phyloP scores from a whole-genome alignment of 2,329 filamentous ascomycete species.

The Ophiostoma pallidulum region DNA sequence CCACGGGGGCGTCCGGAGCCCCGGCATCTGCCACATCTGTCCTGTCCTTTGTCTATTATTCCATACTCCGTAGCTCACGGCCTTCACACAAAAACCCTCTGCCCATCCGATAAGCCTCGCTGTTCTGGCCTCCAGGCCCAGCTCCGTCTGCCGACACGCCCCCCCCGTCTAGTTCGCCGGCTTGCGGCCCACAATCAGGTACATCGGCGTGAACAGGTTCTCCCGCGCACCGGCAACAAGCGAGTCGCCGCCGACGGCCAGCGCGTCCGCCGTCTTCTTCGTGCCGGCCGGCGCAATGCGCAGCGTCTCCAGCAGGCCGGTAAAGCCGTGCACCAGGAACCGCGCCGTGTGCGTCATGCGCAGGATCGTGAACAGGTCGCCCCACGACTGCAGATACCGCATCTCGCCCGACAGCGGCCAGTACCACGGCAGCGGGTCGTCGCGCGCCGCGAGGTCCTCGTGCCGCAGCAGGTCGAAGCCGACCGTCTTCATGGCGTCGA shows the following conservation, averaged over 20 bases:
- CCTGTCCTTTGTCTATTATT: not conserved
- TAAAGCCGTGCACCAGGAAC: conserved; percentile 62
- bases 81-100: no score
- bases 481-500: conserved; percentile 74
- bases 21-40: conserved; percentile 1
- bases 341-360: conserved; percentile 86
- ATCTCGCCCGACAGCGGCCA: conserved; percentile 82
- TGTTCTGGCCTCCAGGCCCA: not conserved
- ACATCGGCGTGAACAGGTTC: conserved; percentile 98
- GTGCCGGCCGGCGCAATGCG: conserved; percentile 72
- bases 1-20: conserved; percentile 8
- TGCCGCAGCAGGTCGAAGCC: conserved; percentile 77
- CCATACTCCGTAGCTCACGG: no score
- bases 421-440: conserved; percentile 80
- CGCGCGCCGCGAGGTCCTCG: conserved; percentile 75
- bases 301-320: conserved; percentile 66
- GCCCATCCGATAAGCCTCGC: not conserved
- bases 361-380: conserved; percentile 72
- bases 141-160: not conserved
- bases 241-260: conserved; percentile 72
- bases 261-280: conserved; percentile 87
- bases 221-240: conserved; percentile 77
- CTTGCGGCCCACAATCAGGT: conserved; percentile 90
- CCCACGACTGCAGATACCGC: conserved; percentile 68
- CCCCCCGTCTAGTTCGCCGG: conserved; percentile 36